Conservation (phyloP, 2,329 filamentous ascomycete species). For the Aspergillus spinulosporus region DNA sequence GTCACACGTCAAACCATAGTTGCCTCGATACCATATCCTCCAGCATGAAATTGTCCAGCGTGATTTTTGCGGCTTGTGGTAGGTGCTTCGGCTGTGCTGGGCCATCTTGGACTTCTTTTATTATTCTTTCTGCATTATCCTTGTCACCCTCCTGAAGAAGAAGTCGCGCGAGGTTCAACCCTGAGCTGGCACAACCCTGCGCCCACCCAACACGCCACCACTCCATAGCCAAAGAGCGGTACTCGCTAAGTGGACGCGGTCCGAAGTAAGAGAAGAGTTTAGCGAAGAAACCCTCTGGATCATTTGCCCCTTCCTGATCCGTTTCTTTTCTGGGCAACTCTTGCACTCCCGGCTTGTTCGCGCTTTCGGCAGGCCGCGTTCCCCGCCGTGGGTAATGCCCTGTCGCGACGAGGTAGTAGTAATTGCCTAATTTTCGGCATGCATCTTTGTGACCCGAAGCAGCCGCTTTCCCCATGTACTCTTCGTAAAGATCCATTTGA, state of each 20-base stretch:
- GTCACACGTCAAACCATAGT: not conserved
- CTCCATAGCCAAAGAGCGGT: slow-evolving; percentile 32
- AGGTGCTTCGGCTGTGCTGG: no score
- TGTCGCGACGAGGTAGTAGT: slow-evolving; percentile 37
- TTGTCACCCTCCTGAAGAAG: slow-evolving; percentile 28
- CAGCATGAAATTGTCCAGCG: no score
- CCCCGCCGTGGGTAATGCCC: slow-evolving; percentile 28
- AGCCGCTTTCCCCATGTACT: slow-evolving; percentile 38
- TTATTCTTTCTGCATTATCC: slow-evolving; percentile 7
- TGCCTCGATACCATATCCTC: not conserved
- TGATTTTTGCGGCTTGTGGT: no score
- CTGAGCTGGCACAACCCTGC: slow-evolving; percentile 24
- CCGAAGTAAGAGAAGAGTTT: slow-evolving; percentile 19
- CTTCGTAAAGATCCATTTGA: slow-evolving; percentile 33
- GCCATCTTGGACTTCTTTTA: slow-evolving; percentile 18
- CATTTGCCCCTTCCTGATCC: not conserved
- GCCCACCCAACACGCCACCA: slow-evolving; percentile 37
- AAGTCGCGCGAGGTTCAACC: slow-evolving; percentile 33
- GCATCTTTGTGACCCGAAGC: slow-evolving; percentile 30
- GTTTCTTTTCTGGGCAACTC: not conserved
- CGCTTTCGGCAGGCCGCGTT: not conserved
- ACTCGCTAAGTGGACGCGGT: slow-evolving; percentile 24
- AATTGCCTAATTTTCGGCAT: slow-evolving; percentile 37
- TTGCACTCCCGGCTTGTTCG: not conserved
- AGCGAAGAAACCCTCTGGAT: not conserved